These are phyloP conservation scores for Gossypium trilobum DNA, from an alignment of 441 rosid genomes.

Conservation along the genomic window DNA sequence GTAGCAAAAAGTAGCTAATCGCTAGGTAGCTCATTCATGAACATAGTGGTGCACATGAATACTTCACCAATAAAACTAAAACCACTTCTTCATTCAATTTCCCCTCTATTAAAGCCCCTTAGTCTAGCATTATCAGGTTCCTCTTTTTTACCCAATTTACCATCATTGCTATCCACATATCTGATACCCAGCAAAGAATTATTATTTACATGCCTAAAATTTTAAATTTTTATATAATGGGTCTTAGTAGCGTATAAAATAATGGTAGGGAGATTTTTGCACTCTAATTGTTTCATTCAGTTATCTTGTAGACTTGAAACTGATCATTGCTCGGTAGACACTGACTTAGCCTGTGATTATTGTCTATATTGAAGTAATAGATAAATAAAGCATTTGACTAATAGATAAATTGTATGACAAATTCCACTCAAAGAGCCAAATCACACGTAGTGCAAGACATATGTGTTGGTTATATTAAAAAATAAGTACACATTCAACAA, in stretches of 20 bases:
- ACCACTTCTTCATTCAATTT: too few relatives aligned
- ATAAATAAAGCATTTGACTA: background rate
- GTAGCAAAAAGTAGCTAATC: background rate
- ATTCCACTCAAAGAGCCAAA: background rate
- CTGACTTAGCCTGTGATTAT: background rate
- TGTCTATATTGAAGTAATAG: background rate
- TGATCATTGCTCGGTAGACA: background rate
- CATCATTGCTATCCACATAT: too few relatives aligned
- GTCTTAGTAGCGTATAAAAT: background rate
- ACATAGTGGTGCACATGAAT: too few relatives aligned
- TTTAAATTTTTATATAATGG: background rate
- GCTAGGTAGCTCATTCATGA: background rate
- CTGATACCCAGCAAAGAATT: too few relatives aligned
- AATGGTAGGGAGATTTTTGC: background rate
- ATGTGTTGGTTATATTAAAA: background rate
- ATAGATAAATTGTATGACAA: background rate
- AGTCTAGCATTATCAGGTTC: too few relatives aligned
- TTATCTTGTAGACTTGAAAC: constrained; percentile 5
- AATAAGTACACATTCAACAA: background rate
- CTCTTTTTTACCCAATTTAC: too few relatives aligned
- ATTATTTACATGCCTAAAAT: too few relatives aligned
- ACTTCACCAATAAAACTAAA: too few relatives aligned
- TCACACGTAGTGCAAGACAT: background rate
- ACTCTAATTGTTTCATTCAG: background rate
- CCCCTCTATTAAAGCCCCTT: too few relatives aligned